Percentiles rank a stretch among this genome's conserved stretches.
Conservation (phyloP, 345 rosid genomes). For the Carallia brachiata region DNA sequence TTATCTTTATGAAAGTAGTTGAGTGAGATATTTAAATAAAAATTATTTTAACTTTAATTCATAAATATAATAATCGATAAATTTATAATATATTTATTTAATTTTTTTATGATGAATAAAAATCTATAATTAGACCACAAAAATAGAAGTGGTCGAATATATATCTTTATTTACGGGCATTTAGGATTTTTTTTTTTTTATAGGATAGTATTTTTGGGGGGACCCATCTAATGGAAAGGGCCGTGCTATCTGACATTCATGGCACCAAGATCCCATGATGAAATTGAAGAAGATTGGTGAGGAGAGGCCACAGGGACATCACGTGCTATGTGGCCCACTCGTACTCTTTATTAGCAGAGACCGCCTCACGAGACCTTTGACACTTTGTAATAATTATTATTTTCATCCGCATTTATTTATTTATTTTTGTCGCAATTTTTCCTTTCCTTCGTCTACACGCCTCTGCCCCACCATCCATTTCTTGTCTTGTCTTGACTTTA, state of each 20-base stretch:
- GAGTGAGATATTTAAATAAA: too few species aligned
- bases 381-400: not conserved
- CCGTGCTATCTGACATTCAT: not conserved
- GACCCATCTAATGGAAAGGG: not conserved
- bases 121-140: too few species aligned
- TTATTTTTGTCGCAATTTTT: not conserved
- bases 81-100: too few species aligned
- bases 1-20: too few species aligned
- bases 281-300: conserved; percentile 18
- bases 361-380: conserved; percentile 47
- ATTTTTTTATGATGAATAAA: too few species aligned
- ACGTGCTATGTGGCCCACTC: conserved; percentile 80
- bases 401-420: too few species aligned
- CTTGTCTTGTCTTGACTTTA: conserved; percentile 1
- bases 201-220: not conserved
- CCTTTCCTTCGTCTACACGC: conserved; percentile 60
- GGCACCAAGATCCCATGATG: conserved; percentile 31
- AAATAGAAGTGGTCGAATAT: too few species aligned
- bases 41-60: too few species aligned
- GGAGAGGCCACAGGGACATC: conserved; percentile 43
- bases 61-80: too few species aligned
- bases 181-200: too few species aligned
- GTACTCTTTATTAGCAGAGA: conserved; percentile 51
- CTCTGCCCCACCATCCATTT: conserved; percentile 45
- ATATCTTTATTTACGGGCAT: too few species aligned